Conservation (phyloP, 1,284 basidiomycete genomes). For the Marasmius fiardii region DNA sequence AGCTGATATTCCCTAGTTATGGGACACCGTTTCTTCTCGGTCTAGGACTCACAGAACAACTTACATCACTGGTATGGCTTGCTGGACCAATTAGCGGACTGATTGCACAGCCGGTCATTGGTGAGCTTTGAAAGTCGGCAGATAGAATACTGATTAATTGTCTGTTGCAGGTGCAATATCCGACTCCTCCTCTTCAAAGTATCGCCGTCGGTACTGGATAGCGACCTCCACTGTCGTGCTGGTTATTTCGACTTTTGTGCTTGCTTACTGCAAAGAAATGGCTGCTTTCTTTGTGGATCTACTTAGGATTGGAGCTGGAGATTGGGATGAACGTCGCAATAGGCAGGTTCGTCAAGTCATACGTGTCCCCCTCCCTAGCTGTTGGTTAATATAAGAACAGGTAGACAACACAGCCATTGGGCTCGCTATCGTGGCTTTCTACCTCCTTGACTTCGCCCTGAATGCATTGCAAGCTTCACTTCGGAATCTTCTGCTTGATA, state of each 20-base stretch:
- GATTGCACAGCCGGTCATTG: conserved; percentile 93
- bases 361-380: not conserved
- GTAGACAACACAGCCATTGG: conserved; percentile 71
- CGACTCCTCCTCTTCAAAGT: conserved; percentile 87
- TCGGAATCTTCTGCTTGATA: conserved; percentile 88
- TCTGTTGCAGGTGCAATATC: conserved; percentile 77
- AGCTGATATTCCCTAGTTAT: conserved; percentile 51
- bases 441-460: conserved; percentile 91
- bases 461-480: conserved; percentile 94
- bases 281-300: conserved; percentile 78
- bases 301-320: conserved; percentile 74
- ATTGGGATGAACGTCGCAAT: conserved; percentile 84
- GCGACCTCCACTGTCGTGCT: conserved; percentile 76
- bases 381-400: conserved; percentile 32
- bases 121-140: conserved; percentile 36
- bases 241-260: conserved; percentile 64
- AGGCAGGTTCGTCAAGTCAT: conserved; percentile 43
- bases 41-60: conserved; percentile 86
- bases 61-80: conserved; percentile 95
- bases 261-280: conserved; percentile 84
- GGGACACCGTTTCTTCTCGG: conserved; percentile 91
- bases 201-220: conserved; percentile 89
- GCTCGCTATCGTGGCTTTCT: conserved; percentile 90
- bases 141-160: conserved; percentile 25
- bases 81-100: conserved; percentile 94